phyloP scores from a whole-genome alignment of 2,329 filamentous ascomycete genomes.

The Colletotrichum endophyticum region DNA sequence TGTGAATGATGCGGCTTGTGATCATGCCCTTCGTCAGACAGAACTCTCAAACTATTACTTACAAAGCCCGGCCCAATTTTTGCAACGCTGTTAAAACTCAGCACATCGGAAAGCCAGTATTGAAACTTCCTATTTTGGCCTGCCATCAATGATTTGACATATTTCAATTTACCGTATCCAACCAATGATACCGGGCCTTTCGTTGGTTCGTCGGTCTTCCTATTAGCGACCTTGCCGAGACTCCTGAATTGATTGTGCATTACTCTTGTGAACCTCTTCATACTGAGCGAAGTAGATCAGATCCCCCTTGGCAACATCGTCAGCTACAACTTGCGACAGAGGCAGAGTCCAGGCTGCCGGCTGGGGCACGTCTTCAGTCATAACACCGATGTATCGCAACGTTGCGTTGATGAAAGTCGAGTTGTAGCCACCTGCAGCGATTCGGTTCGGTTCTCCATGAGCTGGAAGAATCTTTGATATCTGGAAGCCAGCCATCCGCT shows the following conservation, averaged over 20 bases:
- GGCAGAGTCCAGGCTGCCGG: constrained; percentile 9
- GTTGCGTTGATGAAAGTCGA: constrained; percentile 17
- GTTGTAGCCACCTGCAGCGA: constrained; percentile 10
- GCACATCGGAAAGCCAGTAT: rapidly evolving
- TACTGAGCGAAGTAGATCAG: constrained; percentile 17
- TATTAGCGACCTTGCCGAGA: neutral
- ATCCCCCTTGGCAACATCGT: constrained; percentile 4
- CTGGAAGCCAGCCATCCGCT: neutral
- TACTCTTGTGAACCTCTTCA: constrained; percentile 17
- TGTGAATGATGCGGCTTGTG: neutral
- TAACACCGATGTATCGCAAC: constrained; percentile 4
- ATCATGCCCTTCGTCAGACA: neutral
- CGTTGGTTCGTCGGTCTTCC: neutral
- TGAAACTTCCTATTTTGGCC: neutral
- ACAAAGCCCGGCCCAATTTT: neutral
- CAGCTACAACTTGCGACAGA: constrained; percentile 12
- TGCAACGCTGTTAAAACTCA: neutral
- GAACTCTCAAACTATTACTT: neutral
- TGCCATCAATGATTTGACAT: neutral
- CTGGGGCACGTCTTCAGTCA: constrained; percentile 15
- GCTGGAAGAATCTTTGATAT: constrained; percentile 17
- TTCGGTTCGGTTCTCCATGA: constrained; percentile 7
- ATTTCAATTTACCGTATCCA: neutral
- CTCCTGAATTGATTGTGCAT: constrained; percentile 4
- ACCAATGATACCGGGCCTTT: rapidly evolving